Evolutionary conservation across 129 eudicot species (phyloP), one percentile per base, ranked within the genome.

Genomic region (Flaveria trinervia): DNA sequence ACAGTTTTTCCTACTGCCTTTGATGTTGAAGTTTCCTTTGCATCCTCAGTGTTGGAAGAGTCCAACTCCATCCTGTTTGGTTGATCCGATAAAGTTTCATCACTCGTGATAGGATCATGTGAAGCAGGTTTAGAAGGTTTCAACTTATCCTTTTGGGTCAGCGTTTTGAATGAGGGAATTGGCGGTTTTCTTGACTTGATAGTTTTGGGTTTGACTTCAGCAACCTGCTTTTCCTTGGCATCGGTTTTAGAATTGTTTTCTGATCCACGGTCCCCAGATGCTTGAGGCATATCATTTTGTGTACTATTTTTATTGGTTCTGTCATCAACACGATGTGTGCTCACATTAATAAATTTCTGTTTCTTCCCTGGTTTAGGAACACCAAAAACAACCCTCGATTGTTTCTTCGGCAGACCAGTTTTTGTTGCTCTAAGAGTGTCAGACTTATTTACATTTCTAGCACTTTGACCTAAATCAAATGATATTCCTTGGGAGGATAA

Each of bases 311-410:
- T 91, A 33, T 56, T 62, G 87, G 73, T 79, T 76, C 78, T 56
- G 13, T 91, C 89, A 25, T 89, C 89, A 78, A 75, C 85, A 70
- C 77, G 85, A 76, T 91, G 97, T 59, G 87, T 89, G 88, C 97
- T 89, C 33, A 94, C 96, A 41, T 95, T 96, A 97, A 95, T 92
- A 55, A 95, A 95, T 68, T 95, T 95, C 52, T 91, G 86, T 48
- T 89, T 95, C 85, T 95, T 95, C 50, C 99, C 99, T 43, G 97
- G 99, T 55, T 86, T 89, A 41, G 99, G 99, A 79, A 95, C 94
- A 65, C 99, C 99, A 77, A 91, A 87, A 76, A 90, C 79, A 41
- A 89, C 93, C 73, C 90, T 83, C n/a, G 97, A 86, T 14, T 91
- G 87, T 77, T 86, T 96, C 74, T 89, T 95, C 70, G 86, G 94